Evolutionary conservation across 306 rosid species (phyloP).

Genomic region (Vigna radiata): DNA sequence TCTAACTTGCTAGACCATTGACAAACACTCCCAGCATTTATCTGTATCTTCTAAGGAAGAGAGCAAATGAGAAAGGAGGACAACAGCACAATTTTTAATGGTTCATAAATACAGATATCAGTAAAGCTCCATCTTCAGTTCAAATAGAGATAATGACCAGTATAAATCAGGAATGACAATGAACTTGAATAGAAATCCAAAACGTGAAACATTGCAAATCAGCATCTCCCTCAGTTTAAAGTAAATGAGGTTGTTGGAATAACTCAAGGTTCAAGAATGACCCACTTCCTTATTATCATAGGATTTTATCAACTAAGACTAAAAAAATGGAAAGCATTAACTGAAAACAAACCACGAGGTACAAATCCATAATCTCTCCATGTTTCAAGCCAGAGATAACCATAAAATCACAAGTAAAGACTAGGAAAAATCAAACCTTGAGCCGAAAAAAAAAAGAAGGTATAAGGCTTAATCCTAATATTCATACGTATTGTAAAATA

Average conservation of each 20-base stretch:
- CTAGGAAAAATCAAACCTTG: neutral
- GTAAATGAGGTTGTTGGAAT: neutral
- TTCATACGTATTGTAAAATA: neutral
- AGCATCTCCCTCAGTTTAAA: neutral
- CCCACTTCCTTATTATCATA: too few relatives aligned
- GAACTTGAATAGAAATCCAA: slow-evolving; percentile 1
- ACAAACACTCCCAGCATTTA: neutral
- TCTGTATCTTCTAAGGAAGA: neutral
- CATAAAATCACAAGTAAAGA: too few relatives aligned
- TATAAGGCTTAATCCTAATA: neutral
- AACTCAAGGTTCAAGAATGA: too few relatives aligned
- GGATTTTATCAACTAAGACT: too few relatives aligned
- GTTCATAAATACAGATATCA: neutral
- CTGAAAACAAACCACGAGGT: too few relatives aligned
- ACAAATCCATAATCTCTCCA: neutral
- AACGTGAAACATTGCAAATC: neutral
- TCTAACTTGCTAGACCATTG: neutral
- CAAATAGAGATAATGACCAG: neutral
- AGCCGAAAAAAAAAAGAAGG: neutral
- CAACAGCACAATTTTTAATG: neutral
- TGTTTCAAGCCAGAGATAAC: too few relatives aligned
- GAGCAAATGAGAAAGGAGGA: neutral
- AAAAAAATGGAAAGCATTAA: too few relatives aligned
- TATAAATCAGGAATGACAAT: neutral
- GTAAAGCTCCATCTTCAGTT: neutral